Evolutionary conservation across 495 filamentous ascomycete species (phyloP), one percentile per base, ranked within the genome.

Genomic region (Neurospora sublineolata): DNA sequence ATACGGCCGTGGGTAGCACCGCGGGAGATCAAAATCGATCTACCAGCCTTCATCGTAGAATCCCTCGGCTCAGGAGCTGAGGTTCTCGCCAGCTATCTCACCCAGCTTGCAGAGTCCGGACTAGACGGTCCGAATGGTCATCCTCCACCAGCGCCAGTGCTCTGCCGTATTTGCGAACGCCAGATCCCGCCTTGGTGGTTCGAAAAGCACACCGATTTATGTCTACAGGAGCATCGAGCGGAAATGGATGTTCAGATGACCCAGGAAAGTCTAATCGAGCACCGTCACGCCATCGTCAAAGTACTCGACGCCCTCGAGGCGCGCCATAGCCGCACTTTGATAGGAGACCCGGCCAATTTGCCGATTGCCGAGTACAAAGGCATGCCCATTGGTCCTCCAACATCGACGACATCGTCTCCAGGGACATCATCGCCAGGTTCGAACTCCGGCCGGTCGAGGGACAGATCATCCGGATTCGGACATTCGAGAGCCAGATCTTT

Each of bases 121-220:
- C 85, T 89, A 38, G 92, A 91, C 40, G 94, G 97, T 77, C 91
- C 92, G 23, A 88, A 84, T 52, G 88, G 91, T 75, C 90, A 93
- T 78, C 90, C 93, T n/a, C 93, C 93, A 9, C 96, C 95, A 3
- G 87, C 89, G 7, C 93, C 94, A 1, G 91, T 98, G 10, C 87
- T 99, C 36, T 99, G 95, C 80, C 93, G 95, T 42, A 98, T 99
- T 72, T 99, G 95, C 77, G 95, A 99, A 78, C 92, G 96, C 64
- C 93, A 97, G 73, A 97, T 99, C 52, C 92, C 92, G n/a, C 93
- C 95, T 18, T 99, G 95, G 95, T 98, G 95, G 96, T 99, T 99
- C 76, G 94, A 97, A 80, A 98, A 97, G 80, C 95, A 99, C 77
- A 97, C 95, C 0, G 95, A 99, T 73, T 86, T 97, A 11, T 99